Percentiles rank a stretch among this genome's conserved stretches.
These are phyloP conservation scores for Willaertia magna DNA, from an alignment of 208 protist genomes.

Conservation along the genomic window DNA sequence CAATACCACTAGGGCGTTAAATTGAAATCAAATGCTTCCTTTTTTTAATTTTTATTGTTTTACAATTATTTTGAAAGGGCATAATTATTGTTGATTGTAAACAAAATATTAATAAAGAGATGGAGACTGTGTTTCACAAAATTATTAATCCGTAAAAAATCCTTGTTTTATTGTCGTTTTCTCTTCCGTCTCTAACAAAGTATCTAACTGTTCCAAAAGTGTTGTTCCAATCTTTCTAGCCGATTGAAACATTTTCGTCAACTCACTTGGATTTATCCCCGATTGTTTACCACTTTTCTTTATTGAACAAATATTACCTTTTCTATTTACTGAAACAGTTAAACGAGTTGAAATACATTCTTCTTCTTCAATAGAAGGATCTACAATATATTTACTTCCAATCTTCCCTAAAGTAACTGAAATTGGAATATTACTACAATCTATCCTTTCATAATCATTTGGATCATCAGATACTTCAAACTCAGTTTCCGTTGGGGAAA, in stretches of 20 bases:
- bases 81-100: too few species aligned
- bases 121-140: too few species aligned
- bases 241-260: background rate
- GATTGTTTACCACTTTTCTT: conserved; percentile 2
- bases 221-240: background rate
- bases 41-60: too few species aligned
- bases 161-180: background rate
- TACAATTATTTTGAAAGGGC: too few species aligned
- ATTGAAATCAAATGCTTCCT: too few species aligned
- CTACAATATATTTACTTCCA: conserved; percentile 9
- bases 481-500: background rate
- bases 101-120: too few species aligned
- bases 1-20: too few species aligned
- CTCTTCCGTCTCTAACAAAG: background rate
- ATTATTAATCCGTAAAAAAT: background rate
- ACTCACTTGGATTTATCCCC: background rate
- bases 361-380: conserved; percentile 10
- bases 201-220: background rate
- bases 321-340: background rate
- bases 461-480: conserved; percentile 14
- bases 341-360: background rate
- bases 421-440: background rate
- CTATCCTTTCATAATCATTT: background rate
- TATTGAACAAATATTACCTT: conserved; percentile 7
- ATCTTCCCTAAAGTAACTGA: background rate